phyloP scores from a whole-genome alignment of 495 filamentous ascomycete species.

The Rostrohypoxylon terebratum region DNA sequence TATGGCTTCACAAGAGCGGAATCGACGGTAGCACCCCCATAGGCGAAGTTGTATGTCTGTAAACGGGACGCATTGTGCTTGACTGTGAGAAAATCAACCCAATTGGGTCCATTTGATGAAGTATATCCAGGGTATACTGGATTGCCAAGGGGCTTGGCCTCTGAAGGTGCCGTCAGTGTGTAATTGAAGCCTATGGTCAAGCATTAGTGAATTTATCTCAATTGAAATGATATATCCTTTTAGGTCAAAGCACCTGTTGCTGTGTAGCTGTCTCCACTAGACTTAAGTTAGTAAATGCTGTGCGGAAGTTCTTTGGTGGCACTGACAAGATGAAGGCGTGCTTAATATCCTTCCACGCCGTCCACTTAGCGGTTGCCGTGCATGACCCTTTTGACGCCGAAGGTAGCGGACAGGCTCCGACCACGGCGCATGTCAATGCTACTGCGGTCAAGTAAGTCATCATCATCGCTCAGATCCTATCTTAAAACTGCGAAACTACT shows the following conservation, averaged over 20 bases:
- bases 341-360: constrained; percentile 61
- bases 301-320: neutral
- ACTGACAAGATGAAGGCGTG: constrained; percentile 65
- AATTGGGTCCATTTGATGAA: constrained; percentile 71
- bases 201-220: constrained; percentile 13
- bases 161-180: constrained; percentile 68
- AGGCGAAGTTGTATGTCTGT: constrained; percentile 76
- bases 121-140: constrained; percentile 72
- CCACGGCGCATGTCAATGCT: constrained; percentile 26
- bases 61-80: constrained; percentile 70
- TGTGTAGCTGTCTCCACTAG: constrained; percentile 66
- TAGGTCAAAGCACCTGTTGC: constrained; percentile 48
- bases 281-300: constrained; percentile 23
- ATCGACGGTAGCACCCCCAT: constrained; percentile 76
- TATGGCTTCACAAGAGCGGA: constrained; percentile 66
- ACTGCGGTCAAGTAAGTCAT: constrained; percentile 19
- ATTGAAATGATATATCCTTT: neutral
- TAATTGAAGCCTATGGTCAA: constrained; percentile 69
- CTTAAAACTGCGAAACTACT: neutral
- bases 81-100: constrained; percentile 74
- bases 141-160: constrained; percentile 80
- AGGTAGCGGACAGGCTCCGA: constrained; percentile 30
- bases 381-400: constrained; percentile 28
- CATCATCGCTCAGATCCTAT: constrained; percentile 15
- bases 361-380: constrained; percentile 52